phyloP scores from a whole-genome alignment of 2,329 filamentous ascomycete genomes.

The Fusarium sp. region DNA sequence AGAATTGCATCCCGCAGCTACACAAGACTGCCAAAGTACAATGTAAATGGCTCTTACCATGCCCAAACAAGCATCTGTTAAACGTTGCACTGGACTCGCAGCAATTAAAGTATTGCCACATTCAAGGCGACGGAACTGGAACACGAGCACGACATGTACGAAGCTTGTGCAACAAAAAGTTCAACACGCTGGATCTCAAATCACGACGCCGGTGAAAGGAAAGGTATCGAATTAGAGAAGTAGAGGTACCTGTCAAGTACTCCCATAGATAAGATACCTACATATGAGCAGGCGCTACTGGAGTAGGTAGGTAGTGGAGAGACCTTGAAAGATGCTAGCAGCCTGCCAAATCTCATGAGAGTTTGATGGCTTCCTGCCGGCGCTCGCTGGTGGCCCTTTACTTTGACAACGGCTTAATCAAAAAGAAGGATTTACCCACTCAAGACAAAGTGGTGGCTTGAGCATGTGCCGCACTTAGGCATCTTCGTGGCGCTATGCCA shows the following conservation, averaged over 20 bases:
- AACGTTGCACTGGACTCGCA: constrained; percentile 21
- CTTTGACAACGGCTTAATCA: constrained; percentile 38
- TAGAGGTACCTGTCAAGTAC: constrained; percentile 8
- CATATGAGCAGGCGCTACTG: neutral
- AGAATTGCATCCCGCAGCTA: constrained; percentile 2
- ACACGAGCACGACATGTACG: constrained; percentile 40
- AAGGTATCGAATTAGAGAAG: neutral
- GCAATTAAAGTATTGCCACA: constrained; percentile 16
- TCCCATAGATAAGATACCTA: neutral
- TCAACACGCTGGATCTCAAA: constrained; percentile 11
- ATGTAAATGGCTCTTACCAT: constrained; percentile 1
- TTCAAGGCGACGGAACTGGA: neutral
- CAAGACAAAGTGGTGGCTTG: constrained; percentile 34
- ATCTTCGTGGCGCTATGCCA: constrained; percentile 4
- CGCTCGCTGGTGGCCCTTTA: constrained; percentile 32
- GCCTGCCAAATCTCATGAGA: constrained; percentile 39
- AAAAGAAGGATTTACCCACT: constrained; percentile 32
- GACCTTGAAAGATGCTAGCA: constrained; percentile 10
- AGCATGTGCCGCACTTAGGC: constrained; percentile 37
- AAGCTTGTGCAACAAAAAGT: constrained; percentile 28
- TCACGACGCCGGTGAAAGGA: constrained; percentile 28
- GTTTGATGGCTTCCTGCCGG: constrained; percentile 22
- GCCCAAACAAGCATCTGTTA: neutral
- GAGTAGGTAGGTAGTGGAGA: neutral
- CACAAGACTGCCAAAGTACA: constrained; percentile 4